phyloP scores from a whole-genome alignment of 805 yeast genomes.

The Phaffomyces antillensis region DNA sequence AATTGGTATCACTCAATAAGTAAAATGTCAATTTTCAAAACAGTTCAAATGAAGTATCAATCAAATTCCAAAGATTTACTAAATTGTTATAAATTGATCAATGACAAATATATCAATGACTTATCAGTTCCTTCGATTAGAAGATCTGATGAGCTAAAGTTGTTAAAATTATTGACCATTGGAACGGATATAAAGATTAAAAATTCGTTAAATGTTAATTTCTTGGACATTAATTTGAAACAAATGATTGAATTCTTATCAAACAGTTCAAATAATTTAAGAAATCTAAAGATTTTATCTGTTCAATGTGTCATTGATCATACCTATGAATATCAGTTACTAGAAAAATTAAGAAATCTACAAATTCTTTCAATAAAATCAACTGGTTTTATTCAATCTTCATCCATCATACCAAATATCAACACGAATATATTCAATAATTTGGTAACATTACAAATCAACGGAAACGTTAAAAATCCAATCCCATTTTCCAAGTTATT shows the following conservation, averaged over 20 bases:
- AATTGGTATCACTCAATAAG: constrained; percentile 13
- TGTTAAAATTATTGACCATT: constrained; percentile 7
- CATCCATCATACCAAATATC: neutral
- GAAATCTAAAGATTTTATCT: constrained; percentile 7
- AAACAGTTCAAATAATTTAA: neutral
- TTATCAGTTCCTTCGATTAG: constrained; percentile 12
- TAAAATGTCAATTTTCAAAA: constrained; percentile 12
- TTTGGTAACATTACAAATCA: constrained; percentile 10
- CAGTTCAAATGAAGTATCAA: constrained; percentile 8
- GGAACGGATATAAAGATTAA: constrained; percentile 6
- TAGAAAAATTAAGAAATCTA: constrained; percentile 12
- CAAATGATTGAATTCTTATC: constrained; percentile 8
- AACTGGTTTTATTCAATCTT: constrained; percentile 3
- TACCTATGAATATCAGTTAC: constrained; percentile 13
- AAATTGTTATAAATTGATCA: constrained; percentile 12
- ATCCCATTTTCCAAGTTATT: constrained; percentile 18
- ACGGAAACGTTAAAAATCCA: constrained; percentile 14
- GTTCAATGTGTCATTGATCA: constrained; percentile 15
- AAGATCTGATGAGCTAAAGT: constrained; percentile 16
- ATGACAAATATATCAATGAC: constrained; percentile 9
- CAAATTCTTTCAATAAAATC: constrained; percentile 9
- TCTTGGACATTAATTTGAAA: constrained; percentile 12
- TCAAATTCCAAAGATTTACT: constrained; percentile 11
- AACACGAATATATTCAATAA: constrained; percentile 1
- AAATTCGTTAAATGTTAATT: constrained; percentile 10